These are phyloP conservation scores for Rusavskia elegans DNA, from an alignment of 495 filamentous ascomycete species.

Conservation along the genomic window DNA sequence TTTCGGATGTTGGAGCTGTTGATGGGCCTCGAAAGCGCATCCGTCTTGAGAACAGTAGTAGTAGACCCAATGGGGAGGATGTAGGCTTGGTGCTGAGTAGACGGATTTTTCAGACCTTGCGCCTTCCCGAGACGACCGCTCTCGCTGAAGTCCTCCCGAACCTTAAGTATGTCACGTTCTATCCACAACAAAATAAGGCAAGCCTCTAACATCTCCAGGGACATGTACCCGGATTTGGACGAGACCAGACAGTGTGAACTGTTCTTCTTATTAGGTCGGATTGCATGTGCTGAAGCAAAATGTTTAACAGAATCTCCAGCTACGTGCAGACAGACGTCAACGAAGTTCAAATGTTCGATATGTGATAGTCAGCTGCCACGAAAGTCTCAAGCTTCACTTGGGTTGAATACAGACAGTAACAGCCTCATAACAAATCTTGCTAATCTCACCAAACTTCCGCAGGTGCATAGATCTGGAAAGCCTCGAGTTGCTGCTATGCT, in stretches of 20 bases:
- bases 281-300: background rate
- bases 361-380: background rate
- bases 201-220: background rate
- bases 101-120: slow-evolving; percentile 1
- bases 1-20: slow-evolving; percentile 3
- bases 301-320: background rate
- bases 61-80: background rate
- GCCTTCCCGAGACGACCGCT: background rate
- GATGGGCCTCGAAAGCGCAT: slow-evolving; percentile 6
- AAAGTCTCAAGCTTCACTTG: background rate
- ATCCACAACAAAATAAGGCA: background rate
- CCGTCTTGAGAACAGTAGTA: background rate
- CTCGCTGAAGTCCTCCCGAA: background rate
- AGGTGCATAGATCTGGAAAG: slow-evolving; percentile 40
- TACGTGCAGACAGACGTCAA: background rate
- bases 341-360: background rate
- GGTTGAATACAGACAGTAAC: background rate
- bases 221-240: background rate
- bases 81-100: background rate
- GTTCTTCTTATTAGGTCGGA: background rate
- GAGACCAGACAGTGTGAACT: background rate
- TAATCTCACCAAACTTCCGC: slow-evolving; percentile 23
- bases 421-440: background rate
- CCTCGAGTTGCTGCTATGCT: slow-evolving; percentile 59
- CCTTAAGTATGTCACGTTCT: background rate